Evolutionary conservation across 768 basidiomycete genomes (phyloP).

Genomic region (Russula earlei): DNA sequence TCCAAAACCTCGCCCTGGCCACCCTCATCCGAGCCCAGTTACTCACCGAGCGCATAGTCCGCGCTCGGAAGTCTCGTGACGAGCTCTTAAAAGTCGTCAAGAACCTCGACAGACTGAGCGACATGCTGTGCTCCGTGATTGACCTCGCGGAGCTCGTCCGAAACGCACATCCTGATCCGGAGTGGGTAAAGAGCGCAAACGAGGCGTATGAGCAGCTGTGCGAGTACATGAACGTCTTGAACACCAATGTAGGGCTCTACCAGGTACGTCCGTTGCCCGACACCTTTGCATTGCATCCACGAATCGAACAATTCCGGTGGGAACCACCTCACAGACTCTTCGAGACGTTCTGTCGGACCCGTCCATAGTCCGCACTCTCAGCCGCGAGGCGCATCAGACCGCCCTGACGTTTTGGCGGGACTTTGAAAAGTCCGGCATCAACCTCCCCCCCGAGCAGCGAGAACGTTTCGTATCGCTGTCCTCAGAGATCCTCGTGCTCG

Average conservation of each 20-base stretch:
- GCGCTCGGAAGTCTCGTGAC: constrained; percentile 56
- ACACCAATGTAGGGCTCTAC: constrained; percentile 86
- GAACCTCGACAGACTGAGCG: constrained; percentile 92
- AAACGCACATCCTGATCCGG: constrained; percentile 82
- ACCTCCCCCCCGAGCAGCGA: constrained; percentile 70
- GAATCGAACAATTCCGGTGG: not conserved
- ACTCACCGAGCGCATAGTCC: constrained; percentile 76
- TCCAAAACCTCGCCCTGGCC: constrained; percentile 64
- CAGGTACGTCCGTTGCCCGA: constrained; percentile 45
- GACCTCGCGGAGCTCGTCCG: constrained; percentile 91
- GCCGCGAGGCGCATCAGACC: constrained; percentile 71
- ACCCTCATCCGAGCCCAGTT: constrained; percentile 74
- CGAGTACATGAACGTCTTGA: constrained; percentile 96
- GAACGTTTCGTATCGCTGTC: constrained; percentile 82
- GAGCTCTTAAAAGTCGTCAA: constrained; percentile 86
- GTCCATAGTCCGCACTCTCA: constrained; percentile 53
- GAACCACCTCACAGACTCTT: constrained; percentile 44
- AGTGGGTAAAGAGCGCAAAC: constrained; percentile 80
- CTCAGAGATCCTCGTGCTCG: constrained; percentile 79
- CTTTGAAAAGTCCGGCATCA: constrained; percentile 95
- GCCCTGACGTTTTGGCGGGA: constrained; percentile 93
- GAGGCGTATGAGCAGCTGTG: constrained; percentile 84
- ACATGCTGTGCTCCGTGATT: constrained; percentile 91
- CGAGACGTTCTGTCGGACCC: constrained; percentile 61
- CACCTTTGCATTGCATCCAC: constrained; percentile 2